phyloP scores from a whole-genome alignment of 2,329 filamentous ascomycete species.

The Drechslerella dactyloides region DNA sequence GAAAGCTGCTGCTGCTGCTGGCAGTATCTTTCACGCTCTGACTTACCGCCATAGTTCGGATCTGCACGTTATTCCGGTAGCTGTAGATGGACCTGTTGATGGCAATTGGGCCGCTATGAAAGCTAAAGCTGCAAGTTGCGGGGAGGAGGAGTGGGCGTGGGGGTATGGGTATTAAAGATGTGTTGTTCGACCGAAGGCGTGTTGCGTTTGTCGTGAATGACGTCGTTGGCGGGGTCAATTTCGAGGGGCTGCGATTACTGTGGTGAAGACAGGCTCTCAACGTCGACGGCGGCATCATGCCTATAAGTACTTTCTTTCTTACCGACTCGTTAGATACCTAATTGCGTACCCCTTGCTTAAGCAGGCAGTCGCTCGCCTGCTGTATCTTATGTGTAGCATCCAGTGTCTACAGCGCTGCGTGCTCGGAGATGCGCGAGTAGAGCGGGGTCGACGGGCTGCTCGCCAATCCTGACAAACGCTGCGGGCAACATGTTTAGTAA shows the following conservation, averaged over 20 bases:
- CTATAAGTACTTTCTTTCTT: no score
- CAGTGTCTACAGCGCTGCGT: no score
- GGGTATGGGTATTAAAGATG: background rate
- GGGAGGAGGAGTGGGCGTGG: background rate
- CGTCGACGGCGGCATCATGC: background rate
- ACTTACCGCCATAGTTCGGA: slow-evolving; percentile 49
- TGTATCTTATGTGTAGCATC: no score
- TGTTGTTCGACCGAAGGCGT: slow-evolving; percentile 12
- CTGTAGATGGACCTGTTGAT: background rate
- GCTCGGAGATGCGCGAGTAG: no score
- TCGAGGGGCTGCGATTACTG: slow-evolving; percentile 1
- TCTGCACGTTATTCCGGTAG: background rate
- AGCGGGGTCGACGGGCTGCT: no score
- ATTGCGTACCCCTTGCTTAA: no score
- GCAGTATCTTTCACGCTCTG: background rate
- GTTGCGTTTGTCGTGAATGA: slow-evolving; percentile 44
- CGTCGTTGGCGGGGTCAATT: slow-evolving; percentile 20
- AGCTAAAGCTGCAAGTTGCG: background rate
- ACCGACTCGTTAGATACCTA: no score
- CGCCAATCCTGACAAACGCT: background rate
- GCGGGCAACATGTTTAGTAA: background rate
- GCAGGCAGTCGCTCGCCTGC: no score
- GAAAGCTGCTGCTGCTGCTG: background rate
- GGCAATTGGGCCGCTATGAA: background rate
- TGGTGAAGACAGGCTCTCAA: slow-evolving; percentile 18